Evolutionary conservation across 176 grass and related monocot species (phyloP), one percentile per base, ranked within the genome.

Genomic region (Olyra latifolia): DNA sequence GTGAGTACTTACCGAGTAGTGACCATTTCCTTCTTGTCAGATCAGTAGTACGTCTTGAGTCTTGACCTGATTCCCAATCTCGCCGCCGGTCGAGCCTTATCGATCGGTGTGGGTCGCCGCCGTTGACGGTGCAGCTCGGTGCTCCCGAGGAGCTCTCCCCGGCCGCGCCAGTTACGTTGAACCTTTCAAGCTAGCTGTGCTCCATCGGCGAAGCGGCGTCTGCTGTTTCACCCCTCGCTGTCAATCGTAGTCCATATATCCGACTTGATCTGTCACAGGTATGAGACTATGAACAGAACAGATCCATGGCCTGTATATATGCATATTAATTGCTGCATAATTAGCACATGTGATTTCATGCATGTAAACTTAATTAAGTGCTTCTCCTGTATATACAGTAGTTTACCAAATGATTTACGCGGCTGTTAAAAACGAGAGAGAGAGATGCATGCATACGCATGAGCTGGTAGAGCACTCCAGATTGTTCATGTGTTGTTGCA

Each of bases 281-380:
- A 1, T 1, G 32, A n/a, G n/a, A n/a, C n/a, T 35, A 85, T 62
- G 70, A 75, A 44, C 43, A 69, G 13, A 66, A 45, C 27, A 25
- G 19, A 54, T 11, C 45, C 60, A 35, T 35, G 32, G 32, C 32
- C 32, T 35, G 32, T 35, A 35, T 43, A 16, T 67, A 19, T 47
- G 16, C 62, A 20, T 67, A 25, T 23, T 56, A 17, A 69, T 29
- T 61, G 19, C 4, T 10, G 8, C 54, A 27, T 57, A 20, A 65
- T 74, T 32, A 32, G 61, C 7, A 45, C 23, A 64, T 80, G 82
- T 63, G 54, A 85, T 81, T 85, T 85, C 71, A 71, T 89, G 77
- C 56, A 19, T 24, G 29, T 71, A 56, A 24, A 62, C 42, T 75
- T 32, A 27, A 80, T 35, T 35, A 35, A 35, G 32, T 35, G 32